Evolutionary conservation across 1,139 yeast species (phyloP).

Genomic region (Kodamaea alishanica): DNA sequence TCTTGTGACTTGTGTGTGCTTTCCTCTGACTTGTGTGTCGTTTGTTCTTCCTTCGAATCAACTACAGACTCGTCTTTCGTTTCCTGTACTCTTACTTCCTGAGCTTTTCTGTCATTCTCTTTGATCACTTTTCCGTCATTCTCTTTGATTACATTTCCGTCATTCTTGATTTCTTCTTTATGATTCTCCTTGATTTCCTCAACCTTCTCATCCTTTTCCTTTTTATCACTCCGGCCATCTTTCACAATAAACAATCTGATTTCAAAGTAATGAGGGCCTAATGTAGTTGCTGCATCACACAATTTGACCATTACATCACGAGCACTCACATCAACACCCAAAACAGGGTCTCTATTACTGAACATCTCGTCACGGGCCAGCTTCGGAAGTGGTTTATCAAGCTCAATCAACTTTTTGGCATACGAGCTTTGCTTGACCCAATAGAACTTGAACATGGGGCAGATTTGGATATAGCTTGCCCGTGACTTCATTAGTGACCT

Average conservation of each 20-base stretch:
- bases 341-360: constrained; percentile 37
- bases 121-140: not conserved
- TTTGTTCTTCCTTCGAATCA: constrained; percentile 13
- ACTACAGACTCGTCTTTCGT: constrained; percentile 13
- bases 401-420: constrained; percentile 38
- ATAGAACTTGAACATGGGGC: constrained; percentile 70
- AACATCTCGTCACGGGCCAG: constrained; percentile 23
- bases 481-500: constrained; percentile 75
- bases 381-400: constrained; percentile 29
- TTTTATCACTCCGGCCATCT: constrained; percentile 55
- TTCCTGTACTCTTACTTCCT: constrained; percentile 13
- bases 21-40: not conserved
- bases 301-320: constrained; percentile 88
- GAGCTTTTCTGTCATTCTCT: constrained; percentile 26
- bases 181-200: constrained; percentile 6
- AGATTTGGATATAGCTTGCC: constrained; percentile 62
- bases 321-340: constrained; percentile 50
- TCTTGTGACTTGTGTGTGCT: not conserved
- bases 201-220: constrained; percentile 20
- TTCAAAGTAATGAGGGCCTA: constrained; percentile 84
- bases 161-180: not conserved
- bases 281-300: constrained; percentile 65
- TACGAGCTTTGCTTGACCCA: constrained; percentile 68
- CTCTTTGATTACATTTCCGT: not conserved
- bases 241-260: constrained; percentile 75